Conservation (phyloP, 768 basidiomycete species). For the Butyriboletus loyo region DNA sequence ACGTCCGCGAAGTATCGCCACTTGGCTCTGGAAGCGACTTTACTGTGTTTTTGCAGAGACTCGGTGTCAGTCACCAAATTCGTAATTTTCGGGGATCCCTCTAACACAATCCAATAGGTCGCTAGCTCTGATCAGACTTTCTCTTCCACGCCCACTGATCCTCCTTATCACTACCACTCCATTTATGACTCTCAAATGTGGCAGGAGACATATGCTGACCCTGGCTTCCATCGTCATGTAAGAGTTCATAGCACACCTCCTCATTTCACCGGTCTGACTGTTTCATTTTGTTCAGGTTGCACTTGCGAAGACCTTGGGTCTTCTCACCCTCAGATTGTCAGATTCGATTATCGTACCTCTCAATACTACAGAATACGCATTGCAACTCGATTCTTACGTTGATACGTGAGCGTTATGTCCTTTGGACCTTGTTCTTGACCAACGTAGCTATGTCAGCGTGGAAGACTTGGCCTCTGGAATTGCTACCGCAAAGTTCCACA, state of each 20-base stretch:
- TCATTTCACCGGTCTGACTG: neutral
- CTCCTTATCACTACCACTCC: conserved; percentile 72
- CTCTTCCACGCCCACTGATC: conserved; percentile 40
- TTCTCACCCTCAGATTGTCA: conserved; percentile 54
- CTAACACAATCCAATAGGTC: conserved; percentile 18
- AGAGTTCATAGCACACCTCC: conserved; percentile 14
- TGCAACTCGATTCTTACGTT: conserved; percentile 60
- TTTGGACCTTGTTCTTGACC: conserved; percentile 24
- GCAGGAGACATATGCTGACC: conserved; percentile 74
- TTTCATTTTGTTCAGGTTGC: conserved; percentile 44
- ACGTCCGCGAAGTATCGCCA: conserved; percentile 45
- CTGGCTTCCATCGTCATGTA: conserved; percentile 71
- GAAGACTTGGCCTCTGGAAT: conserved; percentile 38
- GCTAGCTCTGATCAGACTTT: conserved; percentile 35
- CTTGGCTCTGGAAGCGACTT: conserved; percentile 86
- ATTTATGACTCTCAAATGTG: conserved; percentile 70
- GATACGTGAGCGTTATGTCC: conserved; percentile 44
- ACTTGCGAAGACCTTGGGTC: conserved; percentile 61
- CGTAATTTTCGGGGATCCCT: neutral
- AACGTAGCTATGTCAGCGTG: conserved; percentile 41
- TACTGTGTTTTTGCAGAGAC: conserved; percentile 84
- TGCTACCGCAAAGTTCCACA: conserved; percentile 34
- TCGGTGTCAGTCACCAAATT: conserved; percentile 46
- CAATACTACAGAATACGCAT: conserved; percentile 72
- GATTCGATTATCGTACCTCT: conserved; percentile 65